Conservation (phyloP, 345 rosid species). For the Pugionium cornutum region DNA sequence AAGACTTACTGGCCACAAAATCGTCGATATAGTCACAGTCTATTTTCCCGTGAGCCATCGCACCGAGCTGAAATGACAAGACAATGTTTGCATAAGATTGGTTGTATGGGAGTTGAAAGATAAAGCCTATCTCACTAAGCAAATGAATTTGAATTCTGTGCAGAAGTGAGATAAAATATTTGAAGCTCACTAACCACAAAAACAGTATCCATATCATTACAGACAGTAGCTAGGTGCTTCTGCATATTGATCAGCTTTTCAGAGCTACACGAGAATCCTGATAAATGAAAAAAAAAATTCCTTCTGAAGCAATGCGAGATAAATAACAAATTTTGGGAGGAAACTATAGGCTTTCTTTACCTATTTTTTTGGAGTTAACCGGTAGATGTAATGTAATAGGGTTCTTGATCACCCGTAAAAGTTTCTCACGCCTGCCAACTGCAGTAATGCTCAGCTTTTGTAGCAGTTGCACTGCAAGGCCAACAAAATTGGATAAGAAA, state of each 20-base stretch:
- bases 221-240: slow-evolving; percentile 55
- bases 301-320: not conserved
- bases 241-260: slow-evolving; percentile 65
- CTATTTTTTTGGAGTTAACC: slow-evolving; percentile 62
- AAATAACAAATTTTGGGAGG: not conserved
- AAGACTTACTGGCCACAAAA: slow-evolving; percentile 58
- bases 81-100: not conserved
- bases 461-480: slow-evolving; percentile 75
- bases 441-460: slow-evolving; percentile 80
- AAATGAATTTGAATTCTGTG: not conserved
- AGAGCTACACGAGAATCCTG: slow-evolving; percentile 87
- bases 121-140: not conserved
- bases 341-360: slow-evolving; percentile 39
- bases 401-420: slow-evolving; percentile 72
- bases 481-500: slow-evolving; percentile 20
- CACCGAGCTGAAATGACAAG: slow-evolving; percentile 60
- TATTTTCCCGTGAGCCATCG: slow-evolving; percentile 90
- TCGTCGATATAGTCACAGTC: slow-evolving; percentile 60
- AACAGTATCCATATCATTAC: slow-evolving; percentile 60
- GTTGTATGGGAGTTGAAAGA: not conserved
- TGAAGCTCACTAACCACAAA: slow-evolving; percentile 70
- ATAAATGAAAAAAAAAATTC: slow-evolving; percentile 15
- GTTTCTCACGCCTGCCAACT: slow-evolving; percentile 76
- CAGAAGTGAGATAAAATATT: slow-evolving; percentile 1
- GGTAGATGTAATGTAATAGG: slow-evolving; percentile 73